phyloP scores from a whole-genome alignment of 192 early-diverging fungal species.

The Bifiguratus adelaidae region DNA sequence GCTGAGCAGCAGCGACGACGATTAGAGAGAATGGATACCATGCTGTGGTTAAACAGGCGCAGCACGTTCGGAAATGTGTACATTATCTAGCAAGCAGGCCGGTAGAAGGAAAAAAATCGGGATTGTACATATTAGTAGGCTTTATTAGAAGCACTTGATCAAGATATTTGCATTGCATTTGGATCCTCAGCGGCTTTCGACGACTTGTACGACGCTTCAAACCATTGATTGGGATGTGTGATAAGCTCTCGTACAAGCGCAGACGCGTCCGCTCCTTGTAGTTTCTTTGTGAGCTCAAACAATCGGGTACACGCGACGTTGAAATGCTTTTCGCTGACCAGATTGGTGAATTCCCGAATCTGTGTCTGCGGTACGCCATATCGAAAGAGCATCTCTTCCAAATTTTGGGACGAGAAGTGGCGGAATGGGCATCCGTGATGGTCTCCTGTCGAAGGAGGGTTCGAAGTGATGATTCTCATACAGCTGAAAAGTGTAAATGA shows the following conservation, averaged over 20 bases:
- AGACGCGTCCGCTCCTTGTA: conserved; percentile 23
- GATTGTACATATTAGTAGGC: no score
- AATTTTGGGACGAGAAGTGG: conserved; percentile 56
- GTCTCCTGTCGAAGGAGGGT: conserved; percentile 72
- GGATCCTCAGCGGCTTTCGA: no score
- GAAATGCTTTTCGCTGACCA: conserved; percentile 69
- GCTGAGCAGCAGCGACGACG: no score
- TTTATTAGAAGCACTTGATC: no score
- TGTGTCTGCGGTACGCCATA: conserved; percentile 50
- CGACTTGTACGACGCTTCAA: no score
- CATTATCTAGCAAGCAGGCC: no score
- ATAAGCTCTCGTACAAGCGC: no score
- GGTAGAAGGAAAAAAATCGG: no score
- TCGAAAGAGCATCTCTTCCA: conserved; percentile 46
- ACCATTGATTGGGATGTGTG: conserved; percentile 92
- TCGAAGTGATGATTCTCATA: conserved; percentile 73
- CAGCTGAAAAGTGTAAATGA: conserved; percentile 37
- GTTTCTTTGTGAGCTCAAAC: conserved; percentile 59
- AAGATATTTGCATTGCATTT: no score
- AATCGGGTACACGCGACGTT: conserved; percentile 90
- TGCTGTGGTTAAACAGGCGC: no score
- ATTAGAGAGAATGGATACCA: no score
- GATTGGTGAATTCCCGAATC: conserved; percentile 47
- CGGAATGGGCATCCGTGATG: conserved; percentile 95
- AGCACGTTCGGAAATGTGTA: no score